Percentiles rank a stretch among this genome's conserved stretches.
These are phyloP conservation scores for Diplotaxis tenuifolia DNA, from an alignment of 345 rosid species.

Conservation along the genomic window DNA sequence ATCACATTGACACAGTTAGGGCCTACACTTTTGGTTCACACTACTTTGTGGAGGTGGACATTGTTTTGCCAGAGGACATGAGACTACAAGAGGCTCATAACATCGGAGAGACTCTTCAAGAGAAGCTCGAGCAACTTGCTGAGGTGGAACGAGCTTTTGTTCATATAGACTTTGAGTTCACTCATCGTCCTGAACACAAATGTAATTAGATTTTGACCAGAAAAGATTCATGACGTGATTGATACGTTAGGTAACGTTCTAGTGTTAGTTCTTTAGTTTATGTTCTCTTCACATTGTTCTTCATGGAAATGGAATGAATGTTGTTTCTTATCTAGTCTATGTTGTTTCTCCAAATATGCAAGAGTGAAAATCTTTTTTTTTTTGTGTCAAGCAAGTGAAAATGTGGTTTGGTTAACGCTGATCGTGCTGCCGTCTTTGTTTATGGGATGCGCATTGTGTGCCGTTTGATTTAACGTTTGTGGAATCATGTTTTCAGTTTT, in stretches of 20 bases:
- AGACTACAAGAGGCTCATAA: conserved; percentile 67
- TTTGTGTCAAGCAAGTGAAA: no score
- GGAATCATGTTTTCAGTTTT: neutral
- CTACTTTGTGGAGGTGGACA: conserved; percentile 85
- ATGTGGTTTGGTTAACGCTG: no score
- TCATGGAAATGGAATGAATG: neutral
- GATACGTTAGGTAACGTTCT: neutral
- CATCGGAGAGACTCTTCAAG: conserved; percentile 78
- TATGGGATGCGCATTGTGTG: neutral
- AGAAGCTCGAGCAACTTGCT: conserved; percentile 78
- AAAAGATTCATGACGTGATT: neutral
- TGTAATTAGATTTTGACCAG: conserved; percentile 29
- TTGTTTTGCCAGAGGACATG: conserved; percentile 75
- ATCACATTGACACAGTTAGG: conserved; percentile 76
- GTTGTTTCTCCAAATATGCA: neutral
- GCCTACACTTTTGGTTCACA: conserved; percentile 80
- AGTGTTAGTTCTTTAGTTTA: conserved; percentile 8
- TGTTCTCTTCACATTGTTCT: neutral
- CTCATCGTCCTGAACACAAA: conserved; percentile 79
- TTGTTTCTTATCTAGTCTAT: neutral
- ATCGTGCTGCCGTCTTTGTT: neutral
- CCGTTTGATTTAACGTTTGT: neutral
- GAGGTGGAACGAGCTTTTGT: conserved; percentile 88
- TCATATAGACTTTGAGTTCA: conserved; percentile 80
- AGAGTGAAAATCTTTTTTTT: no score